These are phyloP conservation scores for Oenanthe sinensis DNA, from an alignment of 129 eudicot species.

Conservation along the genomic window DNA sequence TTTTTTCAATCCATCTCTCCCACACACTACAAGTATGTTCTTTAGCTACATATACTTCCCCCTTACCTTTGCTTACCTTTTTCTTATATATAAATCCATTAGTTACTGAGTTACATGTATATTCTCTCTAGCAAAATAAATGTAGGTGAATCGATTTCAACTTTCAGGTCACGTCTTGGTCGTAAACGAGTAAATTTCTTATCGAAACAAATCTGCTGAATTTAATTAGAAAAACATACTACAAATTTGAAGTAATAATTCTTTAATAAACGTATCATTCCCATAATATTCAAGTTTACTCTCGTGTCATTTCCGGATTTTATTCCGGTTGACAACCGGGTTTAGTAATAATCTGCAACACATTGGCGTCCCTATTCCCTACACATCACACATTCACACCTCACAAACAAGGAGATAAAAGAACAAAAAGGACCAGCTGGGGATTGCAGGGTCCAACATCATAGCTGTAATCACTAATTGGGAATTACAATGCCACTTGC, in stretches of 20 bases:
- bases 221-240: neutral
- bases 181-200: neutral
- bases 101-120: neutral
- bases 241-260: neutral
- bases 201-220: neutral
- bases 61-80: neutral
- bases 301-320: neutral
- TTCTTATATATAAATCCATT: neutral
- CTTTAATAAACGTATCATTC: neutral
- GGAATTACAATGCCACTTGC: slow-evolving; percentile 13
- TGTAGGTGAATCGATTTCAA: neutral
- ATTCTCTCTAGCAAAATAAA: neutral
- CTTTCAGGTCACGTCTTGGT: neutral
- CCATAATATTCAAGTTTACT: neutral
- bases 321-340: neutral
- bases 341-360: neutral
- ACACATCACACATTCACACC: too few relatives aligned
- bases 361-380: neutral
- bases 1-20: slow-evolving; percentile 89
- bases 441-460: slow-evolving; percentile 4
- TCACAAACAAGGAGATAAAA: neutral
- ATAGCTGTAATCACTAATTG: slow-evolving; percentile 19
- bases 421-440: neutral
- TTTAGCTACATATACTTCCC: neutral
- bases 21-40: slow-evolving; percentile 75